Conservation (phyloP, 768 basidiomycete genomes). For the Austroboletus eburneus region DNA sequence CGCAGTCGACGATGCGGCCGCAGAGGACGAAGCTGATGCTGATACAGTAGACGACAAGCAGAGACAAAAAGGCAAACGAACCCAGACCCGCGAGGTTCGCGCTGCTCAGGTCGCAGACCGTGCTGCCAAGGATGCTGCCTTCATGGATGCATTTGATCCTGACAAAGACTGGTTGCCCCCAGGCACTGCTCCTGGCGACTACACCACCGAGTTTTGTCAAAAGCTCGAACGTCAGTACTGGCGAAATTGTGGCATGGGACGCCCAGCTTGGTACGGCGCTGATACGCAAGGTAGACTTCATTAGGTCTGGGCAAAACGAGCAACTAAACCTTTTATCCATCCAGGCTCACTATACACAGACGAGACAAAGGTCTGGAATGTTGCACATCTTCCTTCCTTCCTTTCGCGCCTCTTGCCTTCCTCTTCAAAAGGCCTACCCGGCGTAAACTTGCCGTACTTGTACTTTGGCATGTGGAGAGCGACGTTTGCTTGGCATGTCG, state of each 20-base stretch:
- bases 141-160: slow-evolving; percentile 71
- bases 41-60: slow-evolving; percentile 32
- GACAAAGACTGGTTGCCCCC: slow-evolving; percentile 75
- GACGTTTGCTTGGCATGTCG: slow-evolving; percentile 98
- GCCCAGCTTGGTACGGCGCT: slow-evolving; percentile 96
- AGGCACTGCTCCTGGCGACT: slow-evolving; percentile 69
- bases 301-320: not conserved
- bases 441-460: slow-evolving; percentile 95
- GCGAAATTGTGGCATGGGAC: slow-evolving; percentile 85
- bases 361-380: slow-evolving; percentile 84
- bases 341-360: slow-evolving; percentile 69
- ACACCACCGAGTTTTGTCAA: slow-evolving; percentile 83
- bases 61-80: slow-evolving; percentile 42
- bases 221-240: slow-evolving; percentile 88
- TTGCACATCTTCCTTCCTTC: slow-evolving; percentile 84
- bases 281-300: slow-evolving; percentile 76
- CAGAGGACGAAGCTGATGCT: slow-evolving; percentile 15
- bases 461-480: slow-evolving; percentile 99
- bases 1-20: slow-evolving; percentile 11
- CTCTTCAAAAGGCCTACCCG: slow-evolving; percentile 71
- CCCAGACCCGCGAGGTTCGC: slow-evolving; percentile 37
- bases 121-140: slow-evolving; percentile 43
- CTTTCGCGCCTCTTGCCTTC: slow-evolving; percentile 75
- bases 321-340: not conserved
- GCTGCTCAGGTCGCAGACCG: slow-evolving; percentile 49